Percentiles rank a stretch among this genome's conserved stretches.
Conservation (phyloP, 352 stramenopile genomes). For the Phytophthora chlamydospora region DNA sequence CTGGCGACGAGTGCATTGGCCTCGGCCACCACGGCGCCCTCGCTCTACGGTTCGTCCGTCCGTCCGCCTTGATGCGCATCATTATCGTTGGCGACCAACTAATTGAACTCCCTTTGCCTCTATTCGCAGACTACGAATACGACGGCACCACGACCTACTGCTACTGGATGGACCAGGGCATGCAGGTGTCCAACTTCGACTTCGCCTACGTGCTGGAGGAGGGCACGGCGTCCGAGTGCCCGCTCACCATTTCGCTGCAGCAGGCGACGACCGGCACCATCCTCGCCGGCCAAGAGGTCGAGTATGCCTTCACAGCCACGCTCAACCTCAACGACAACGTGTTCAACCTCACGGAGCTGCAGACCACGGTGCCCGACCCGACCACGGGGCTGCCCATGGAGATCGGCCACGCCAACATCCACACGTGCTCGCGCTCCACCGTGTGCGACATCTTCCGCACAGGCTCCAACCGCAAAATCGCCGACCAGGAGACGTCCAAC, state of each 20-base stretch:
- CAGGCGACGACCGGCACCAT: conserved; percentile 51
- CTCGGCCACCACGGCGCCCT: conserved; percentile 41
- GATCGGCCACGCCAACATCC: conserved; percentile 78
- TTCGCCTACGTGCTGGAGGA: conserved; percentile 69
- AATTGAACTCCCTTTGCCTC: background rate
- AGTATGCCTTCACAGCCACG: conserved; percentile 78
- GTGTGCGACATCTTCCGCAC: conserved; percentile 80
- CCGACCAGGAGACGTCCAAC: conserved; percentile 76
- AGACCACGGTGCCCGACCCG: conserved; percentile 60
- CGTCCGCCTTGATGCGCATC: conserved; percentile 12
- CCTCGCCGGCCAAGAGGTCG: conserved; percentile 38
- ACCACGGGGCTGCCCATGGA: conserved; percentile 61
- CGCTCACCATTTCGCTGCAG: conserved; percentile 62
- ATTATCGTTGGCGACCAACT: background rate
- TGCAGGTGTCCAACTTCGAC: conserved; percentile 74
- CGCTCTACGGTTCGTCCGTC: conserved; percentile 53
- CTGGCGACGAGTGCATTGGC: conserved; percentile 25
- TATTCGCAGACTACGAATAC: conserved; percentile 67
- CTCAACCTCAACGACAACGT: conserved; percentile 73
- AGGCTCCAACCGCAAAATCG: conserved; percentile 69
- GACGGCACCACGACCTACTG: conserved; percentile 82
- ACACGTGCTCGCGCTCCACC: conserved; percentile 70
- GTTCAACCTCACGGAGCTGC: conserved; percentile 71
- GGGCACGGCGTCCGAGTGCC: conserved; percentile 51
- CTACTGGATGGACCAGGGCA: conserved; percentile 79